Percentiles rank a stretch among this genome's conserved stretches.
Evolutionary conservation across 2,329 filamentous ascomycete genomes (phyloP).

Genomic region (Pseudocercospora musae): DNA sequence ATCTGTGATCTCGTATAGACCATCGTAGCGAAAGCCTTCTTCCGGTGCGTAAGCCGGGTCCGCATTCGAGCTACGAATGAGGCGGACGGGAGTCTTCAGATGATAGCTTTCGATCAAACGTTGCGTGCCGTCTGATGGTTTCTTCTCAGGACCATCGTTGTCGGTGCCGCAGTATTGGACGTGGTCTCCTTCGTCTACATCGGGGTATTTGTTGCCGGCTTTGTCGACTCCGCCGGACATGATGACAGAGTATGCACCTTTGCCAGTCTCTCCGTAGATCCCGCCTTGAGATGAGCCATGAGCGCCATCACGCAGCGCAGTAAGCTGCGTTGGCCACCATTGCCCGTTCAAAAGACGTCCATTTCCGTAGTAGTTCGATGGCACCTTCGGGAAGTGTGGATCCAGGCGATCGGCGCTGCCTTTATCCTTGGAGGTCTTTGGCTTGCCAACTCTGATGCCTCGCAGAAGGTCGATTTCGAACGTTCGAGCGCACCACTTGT

Average conservation of each 20-base stretch:
- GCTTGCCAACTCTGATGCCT: constrained; percentile 38
- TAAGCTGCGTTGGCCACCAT: constrained; percentile 56
- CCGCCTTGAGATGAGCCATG: constrained; percentile 51
- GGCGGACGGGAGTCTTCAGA: constrained; percentile 42
- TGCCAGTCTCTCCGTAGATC: constrained; percentile 47
- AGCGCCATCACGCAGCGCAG: constrained; percentile 51
- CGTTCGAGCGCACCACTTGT: constrained; percentile 42
- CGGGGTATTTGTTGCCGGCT: constrained; percentile 39
- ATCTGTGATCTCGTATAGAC: constrained; percentile 49
- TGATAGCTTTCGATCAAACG: constrained; percentile 42
- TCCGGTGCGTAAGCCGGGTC: constrained; percentile 45
- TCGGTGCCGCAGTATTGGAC: constrained; percentile 55
- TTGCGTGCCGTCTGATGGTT: constrained; percentile 40
- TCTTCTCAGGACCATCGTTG: constrained; percentile 26
- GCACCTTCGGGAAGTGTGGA: constrained; percentile 20
- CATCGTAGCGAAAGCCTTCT: constrained; percentile 56
- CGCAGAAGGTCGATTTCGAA: constrained; percentile 48
- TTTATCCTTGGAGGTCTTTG: constrained; percentile 9
- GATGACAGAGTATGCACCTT: constrained; percentile 56
- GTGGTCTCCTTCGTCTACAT: constrained; percentile 49
- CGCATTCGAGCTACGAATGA: constrained; percentile 49
- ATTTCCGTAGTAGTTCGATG: constrained; percentile 39
- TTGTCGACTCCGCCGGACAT: constrained; percentile 41
- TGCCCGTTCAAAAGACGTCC: constrained; percentile 45
- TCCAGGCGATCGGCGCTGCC: constrained; percentile 25